Evolutionary conservation across 2,329 filamentous ascomycete species (phyloP).

Genomic region (Fusarium illudens): DNA sequence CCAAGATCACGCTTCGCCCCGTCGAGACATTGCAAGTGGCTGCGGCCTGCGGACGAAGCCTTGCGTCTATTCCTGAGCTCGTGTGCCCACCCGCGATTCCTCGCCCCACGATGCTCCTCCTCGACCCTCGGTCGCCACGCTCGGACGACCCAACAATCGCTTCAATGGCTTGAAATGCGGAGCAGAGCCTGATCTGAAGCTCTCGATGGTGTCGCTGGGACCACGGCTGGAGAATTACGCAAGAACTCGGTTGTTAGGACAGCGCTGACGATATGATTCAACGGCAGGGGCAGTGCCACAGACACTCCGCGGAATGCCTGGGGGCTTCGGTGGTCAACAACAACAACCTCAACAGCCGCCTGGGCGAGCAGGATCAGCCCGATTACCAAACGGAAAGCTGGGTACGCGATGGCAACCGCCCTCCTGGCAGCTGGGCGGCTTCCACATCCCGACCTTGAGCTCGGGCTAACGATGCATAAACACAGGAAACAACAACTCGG

Average conservation of each 20-base stretch:
- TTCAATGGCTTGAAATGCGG: constrained; percentile 25
- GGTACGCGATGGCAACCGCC: constrained; percentile 50
- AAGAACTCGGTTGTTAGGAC: constrained; percentile 26
- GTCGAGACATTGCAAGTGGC: constrained; percentile 16
- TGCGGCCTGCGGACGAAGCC: constrained; percentile 4
- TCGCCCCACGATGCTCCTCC: constrained; percentile 27
- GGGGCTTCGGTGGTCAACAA: constrained; percentile 67
- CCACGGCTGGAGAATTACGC: constrained; percentile 16
- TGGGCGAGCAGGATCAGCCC: constrained; percentile 63
- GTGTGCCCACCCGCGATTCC: constrained; percentile 20
- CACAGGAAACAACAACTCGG: constrained; percentile 60
- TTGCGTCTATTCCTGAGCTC: constrained; percentile 25
- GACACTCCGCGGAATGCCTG: constrained; percentile 68
- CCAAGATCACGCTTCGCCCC: constrained; percentile 22
- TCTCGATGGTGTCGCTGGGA: constrained; percentile 5
- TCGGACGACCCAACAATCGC: constrained; percentile 23
- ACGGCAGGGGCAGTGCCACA: constrained; percentile 66
- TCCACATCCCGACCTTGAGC: constrained; percentile 1
- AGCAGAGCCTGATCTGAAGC: background rate
- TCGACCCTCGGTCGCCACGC: constrained; percentile 19
- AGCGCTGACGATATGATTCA: constrained; percentile 42
- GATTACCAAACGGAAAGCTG: constrained; percentile 72
- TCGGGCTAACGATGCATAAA: constrained; percentile 38
- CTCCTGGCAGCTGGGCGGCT: background rate
- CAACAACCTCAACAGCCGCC: constrained; percentile 62